These are phyloP conservation scores for Calonectria ilicicola DNA, from an alignment of 2,329 filamentous ascomycete genomes.

Conservation along the genomic window DNA sequence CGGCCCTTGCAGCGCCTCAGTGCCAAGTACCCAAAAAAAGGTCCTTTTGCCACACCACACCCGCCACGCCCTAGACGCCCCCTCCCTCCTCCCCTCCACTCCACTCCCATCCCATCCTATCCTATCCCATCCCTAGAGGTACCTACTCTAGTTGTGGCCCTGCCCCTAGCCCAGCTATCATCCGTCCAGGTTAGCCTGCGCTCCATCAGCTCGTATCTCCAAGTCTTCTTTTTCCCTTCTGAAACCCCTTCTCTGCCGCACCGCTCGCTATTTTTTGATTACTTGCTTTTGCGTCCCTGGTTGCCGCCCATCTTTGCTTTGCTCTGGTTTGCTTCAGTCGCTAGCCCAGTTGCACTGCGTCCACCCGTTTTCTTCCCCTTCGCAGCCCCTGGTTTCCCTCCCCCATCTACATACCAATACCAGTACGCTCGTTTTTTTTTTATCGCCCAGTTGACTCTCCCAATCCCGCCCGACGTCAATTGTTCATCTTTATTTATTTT, in stretches of 20 bases:
- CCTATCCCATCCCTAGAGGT: no score
- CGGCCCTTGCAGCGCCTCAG: background rate
- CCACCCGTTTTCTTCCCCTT: background rate
- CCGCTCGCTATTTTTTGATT: background rate
- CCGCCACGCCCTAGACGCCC: background rate
- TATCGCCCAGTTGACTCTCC: background rate
- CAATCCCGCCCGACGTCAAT: background rate
- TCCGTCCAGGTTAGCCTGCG: background rate
- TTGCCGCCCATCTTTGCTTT: background rate
- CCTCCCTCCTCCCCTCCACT: no score
- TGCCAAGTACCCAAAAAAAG: background rate
- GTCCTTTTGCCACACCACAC: background rate
- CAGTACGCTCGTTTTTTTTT: constrained; percentile 6
- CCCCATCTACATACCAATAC: background rate
- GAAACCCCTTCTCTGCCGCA: background rate
- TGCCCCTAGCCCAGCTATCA: background rate
- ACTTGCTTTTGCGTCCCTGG: background rate
- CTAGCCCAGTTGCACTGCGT: background rate
- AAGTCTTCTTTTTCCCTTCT: background rate
- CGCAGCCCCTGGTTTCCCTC: background rate
- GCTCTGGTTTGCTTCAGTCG: background rate
- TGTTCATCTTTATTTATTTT: background rate
- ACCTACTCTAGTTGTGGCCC: background rate
- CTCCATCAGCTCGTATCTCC: background rate
- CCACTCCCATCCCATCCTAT: background rate